Evolutionary conservation across 306 rosid genomes (phyloP), one percentile per base, ranked within the genome.

Genomic region (Biancaea sappan): DNA sequence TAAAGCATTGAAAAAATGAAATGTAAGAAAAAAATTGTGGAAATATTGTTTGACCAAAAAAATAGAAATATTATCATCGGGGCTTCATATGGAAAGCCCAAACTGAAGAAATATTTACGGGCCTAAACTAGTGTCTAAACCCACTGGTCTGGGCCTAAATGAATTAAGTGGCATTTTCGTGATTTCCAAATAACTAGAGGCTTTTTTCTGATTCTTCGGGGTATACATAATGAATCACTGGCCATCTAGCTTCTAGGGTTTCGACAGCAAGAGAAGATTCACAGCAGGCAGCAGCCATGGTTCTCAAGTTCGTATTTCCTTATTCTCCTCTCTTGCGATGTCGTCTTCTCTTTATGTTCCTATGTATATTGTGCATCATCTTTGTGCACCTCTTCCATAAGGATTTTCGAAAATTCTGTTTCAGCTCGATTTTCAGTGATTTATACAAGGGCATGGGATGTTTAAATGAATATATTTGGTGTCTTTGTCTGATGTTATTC

Each of bases 241-340:
- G 16, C 8, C 2, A 0, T 16, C 25, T 1, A 4, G 24, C 0
- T 52, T 41, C 78, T 88, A 76, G 90, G 96, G 92, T 87, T 85
- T 85, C 12, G 40, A 31, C 74, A 25, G 13, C 26, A 6, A 6
- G 9, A 14, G 15, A 69, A 26, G 62, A 24, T 8, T 10, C 19
- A 47, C 53, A 50, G 81, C 78, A 32, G 65, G 31, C 57, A 28
- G 80, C 78, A 68, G 86, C 87, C 83, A 92, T 92, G 96, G 97
- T 92, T 66, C 94, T 92, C 84, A 92, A 92, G 97, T 90, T 50
- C 9, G 88, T 50, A 19, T 68, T 52, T 61, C 5, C 28, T 16
- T 68, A 34, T 29, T 9, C 2, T 22, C 19, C 14, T 34, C 52
- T 32, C 58, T 48, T 3, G 48, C 11, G 1, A 10, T 2, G 2